Evolutionary conservation across 2,329 filamentous ascomycete species (phyloP).

Genomic region (Venturia pyrina): DNA sequence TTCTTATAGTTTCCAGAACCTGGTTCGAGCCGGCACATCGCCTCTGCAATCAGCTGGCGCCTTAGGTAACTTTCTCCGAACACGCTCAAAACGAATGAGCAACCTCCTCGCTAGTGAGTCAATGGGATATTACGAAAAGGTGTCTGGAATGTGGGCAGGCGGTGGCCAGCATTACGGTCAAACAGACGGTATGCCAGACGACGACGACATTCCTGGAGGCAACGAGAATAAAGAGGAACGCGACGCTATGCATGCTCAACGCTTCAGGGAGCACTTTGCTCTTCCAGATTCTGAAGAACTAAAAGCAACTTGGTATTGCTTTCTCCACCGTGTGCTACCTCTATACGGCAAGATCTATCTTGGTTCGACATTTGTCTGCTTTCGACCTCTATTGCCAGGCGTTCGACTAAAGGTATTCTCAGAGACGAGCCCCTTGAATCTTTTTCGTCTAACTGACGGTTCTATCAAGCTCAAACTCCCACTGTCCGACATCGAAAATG

Average conservation of each 20-base stretch:
- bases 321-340: constrained; percentile 78
- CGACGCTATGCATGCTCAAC: constrained; percentile 44
- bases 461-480: constrained; percentile 59
- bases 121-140: constrained; percentile 93
- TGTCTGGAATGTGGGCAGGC: constrained; percentile 94
- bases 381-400: constrained; percentile 79
- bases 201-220: constrained; percentile 49
- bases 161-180: constrained; percentile 78
- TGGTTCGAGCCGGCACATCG: constrained; percentile 56
- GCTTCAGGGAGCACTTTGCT: constrained; percentile 84
- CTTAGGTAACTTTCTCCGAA: constrained; percentile 73
- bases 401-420: constrained; percentile 52
- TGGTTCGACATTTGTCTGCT: constrained; percentile 79
- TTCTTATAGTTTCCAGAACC: constrained; percentile 37
- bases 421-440: constrained; percentile 39
- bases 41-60: constrained; percentile 75
- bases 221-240: constrained; percentile 30
- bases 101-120: constrained; percentile 77
- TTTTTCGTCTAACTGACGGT: constrained; percentile 11
- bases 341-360: constrained; percentile 96
- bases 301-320: constrained; percentile 84
- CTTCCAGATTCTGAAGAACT: constrained; percentile 76
- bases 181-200: constrained; percentile 51
- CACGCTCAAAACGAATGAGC: constrained; percentile 70
- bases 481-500: constrained; percentile 83